These are phyloP conservation scores for Inonotus hispidus DNA, from an alignment of 1,284 basidiomycete species.

Conservation along the genomic window DNA sequence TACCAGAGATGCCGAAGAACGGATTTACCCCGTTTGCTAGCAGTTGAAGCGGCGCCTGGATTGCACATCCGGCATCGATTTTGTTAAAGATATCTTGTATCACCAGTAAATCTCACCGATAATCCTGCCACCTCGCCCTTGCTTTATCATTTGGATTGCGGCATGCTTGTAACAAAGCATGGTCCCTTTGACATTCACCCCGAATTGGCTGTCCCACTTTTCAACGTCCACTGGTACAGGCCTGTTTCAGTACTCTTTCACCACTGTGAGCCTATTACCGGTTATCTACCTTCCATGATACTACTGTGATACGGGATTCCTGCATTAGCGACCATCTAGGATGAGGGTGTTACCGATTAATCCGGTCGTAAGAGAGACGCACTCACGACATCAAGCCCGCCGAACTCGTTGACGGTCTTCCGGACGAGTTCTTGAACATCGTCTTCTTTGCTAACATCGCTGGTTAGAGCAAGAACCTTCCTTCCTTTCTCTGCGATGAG, in stretches of 20 bases:
- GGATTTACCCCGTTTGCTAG: constrained; percentile 5
- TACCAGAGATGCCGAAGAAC: background rate
- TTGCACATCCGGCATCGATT: background rate
- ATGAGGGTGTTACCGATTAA: background rate
- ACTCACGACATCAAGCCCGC: constrained; percentile 13
- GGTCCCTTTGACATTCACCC: constrained; percentile 18
- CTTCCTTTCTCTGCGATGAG: constrained; percentile 5
- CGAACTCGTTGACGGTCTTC: constrained; percentile 7
- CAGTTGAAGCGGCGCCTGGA: constrained; percentile 14
- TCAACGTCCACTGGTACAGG: constrained; percentile 14
- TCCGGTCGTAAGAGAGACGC: background rate
- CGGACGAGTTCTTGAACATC: constrained; percentile 8
- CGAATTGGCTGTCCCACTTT: constrained; percentile 17
- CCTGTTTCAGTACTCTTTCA: no score
- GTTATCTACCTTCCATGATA: constrained; percentile 5
- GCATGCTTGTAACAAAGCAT: constrained; percentile 22
- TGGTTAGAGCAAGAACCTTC: background rate
- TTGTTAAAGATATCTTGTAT: background rate
- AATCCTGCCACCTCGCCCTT: constrained; percentile 19
- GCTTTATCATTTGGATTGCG: constrained; percentile 22
- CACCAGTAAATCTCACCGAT: constrained; percentile 11
- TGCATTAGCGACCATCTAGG: constrained; percentile 21
- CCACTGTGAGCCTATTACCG: background rate
- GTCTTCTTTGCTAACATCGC: constrained; percentile 9
- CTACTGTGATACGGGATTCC: constrained; percentile 8